A percentile compares a stretch with the other conserved stretches of the same genome.
Conservation (phyloP, 306 rosid genomes). For the Acacia acuminata region DNA sequence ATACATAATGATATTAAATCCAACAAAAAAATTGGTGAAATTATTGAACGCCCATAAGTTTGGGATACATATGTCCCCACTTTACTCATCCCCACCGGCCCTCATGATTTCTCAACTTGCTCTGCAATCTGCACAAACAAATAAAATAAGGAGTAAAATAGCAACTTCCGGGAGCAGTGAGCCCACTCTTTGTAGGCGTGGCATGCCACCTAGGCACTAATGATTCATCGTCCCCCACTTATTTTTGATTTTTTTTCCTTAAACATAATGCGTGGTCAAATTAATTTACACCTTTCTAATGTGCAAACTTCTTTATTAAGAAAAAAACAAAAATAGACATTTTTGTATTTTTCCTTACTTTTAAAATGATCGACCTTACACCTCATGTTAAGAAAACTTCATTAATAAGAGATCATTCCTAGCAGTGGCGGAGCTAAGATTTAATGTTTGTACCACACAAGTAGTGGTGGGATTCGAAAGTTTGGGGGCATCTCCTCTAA, state of each 20-base stretch:
- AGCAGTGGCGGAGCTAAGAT: too few species aligned
- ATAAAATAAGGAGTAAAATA: neutral
- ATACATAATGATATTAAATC: too few species aligned
- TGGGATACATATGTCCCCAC: neutral
- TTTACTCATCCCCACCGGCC: neutral
- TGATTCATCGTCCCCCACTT: neutral
- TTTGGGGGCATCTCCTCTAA: too few species aligned
- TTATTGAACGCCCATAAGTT: neutral
- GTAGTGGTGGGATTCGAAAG: too few species aligned
- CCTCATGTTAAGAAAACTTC: too few species aligned
- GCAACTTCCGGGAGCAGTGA: neutral
- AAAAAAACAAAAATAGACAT: too few species aligned
- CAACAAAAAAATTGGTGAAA: neutral
- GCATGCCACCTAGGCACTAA: neutral
- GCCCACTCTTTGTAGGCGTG: neutral
- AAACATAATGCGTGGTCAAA: neutral
- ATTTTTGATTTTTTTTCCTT: neutral
- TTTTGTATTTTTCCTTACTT: too few species aligned
- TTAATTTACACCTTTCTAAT: neutral
- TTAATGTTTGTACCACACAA: too few species aligned
- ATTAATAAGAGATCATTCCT: too few species aligned
- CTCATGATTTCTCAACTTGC: conserved; percentile 30
- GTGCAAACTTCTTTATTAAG: too few species aligned
- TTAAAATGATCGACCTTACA: too few species aligned
- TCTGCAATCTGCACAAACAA: conserved; percentile 26